These are phyloP conservation scores for Thelonectria olida DNA, from an alignment of 2,329 filamentous ascomycete genomes.

Conservation along the genomic window DNA sequence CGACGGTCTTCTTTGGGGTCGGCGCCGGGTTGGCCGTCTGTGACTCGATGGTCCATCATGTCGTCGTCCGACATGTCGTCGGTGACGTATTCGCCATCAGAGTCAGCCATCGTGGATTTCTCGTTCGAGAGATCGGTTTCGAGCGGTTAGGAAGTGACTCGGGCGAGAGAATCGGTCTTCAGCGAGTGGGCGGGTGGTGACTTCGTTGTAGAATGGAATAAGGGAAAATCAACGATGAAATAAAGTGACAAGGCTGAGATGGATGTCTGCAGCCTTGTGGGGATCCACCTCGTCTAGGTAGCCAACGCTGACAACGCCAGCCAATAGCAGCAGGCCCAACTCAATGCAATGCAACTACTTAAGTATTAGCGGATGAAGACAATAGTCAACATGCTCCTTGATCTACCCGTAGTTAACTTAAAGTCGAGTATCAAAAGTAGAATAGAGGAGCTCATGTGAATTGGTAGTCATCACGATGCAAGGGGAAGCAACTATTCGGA, in stretches of 20 bases:
- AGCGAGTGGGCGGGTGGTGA: background rate
- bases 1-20: constrained; percentile 42
- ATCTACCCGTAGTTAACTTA: no score
- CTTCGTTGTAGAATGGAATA: background rate
- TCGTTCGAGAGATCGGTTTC: background rate
- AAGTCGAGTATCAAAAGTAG: no score
- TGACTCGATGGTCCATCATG: constrained; percentile 59
- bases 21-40: constrained; percentile 48
- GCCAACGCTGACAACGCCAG: constrained; percentile 8
- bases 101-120: constrained; percentile 69
- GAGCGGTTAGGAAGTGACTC: background rate
- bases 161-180: background rate
- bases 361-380: background rate
- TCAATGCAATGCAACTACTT: background rate
- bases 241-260: constrained; percentile 39
- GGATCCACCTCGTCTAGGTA: constrained; percentile 30
- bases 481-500: background rate
- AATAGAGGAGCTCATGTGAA: no score
- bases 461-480: background rate
- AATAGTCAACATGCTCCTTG: no score
- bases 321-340: constrained; percentile 30
- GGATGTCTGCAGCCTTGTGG: constrained; percentile 34
- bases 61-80: constrained; percentile 74
- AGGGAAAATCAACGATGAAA: constrained; percentile 29
- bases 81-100: constrained; percentile 75